Evolutionary conservation across 116 monocot genomes (phyloP).

Genomic region (Zostera marina): DNA sequence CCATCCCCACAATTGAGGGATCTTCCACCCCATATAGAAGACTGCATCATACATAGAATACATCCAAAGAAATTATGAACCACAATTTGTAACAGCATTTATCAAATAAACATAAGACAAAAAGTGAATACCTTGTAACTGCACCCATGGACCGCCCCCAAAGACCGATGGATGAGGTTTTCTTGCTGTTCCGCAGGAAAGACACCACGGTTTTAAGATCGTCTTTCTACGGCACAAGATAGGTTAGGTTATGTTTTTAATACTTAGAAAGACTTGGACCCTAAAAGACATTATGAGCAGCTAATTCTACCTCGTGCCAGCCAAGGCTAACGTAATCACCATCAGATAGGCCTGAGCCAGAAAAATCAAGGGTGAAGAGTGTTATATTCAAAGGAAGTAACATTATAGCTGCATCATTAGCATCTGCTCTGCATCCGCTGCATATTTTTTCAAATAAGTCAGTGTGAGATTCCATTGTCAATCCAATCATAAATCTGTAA

Average conservation of each 20-base stretch:
- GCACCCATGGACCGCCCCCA: conserved; percentile 99
- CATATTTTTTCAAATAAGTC: conserved; percentile 11
- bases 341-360: conserved; percentile 88
- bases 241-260: neutral
- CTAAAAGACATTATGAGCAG: neutral
- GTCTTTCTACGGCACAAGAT: conserved; percentile 48
- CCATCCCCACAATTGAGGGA: conserved; percentile 97
- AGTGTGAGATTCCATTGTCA: neutral
- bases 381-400: conserved; percentile 98
- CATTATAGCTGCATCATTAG: conserved; percentile 91
- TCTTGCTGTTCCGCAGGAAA: conserved; percentile 57
- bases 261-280: neutral
- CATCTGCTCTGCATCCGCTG: conserved; percentile 98
- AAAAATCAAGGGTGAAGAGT: conserved; percentile 94
- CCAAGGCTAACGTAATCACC: conserved; percentile 99
- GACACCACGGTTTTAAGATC: conserved; percentile 81
- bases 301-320: conserved; percentile 80
- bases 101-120: neutral
- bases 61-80: neutral
- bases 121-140: conserved; percentile 66
- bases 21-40: conserved; percentile 98
- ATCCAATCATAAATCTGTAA: neutral
- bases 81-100: neutral
- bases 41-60: conserved; percentile 24
- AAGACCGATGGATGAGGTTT: conserved; percentile 82